Evolutionary conservation across 331 rosid genomes (phyloP).

Genomic region (Quercus phellos): DNA sequence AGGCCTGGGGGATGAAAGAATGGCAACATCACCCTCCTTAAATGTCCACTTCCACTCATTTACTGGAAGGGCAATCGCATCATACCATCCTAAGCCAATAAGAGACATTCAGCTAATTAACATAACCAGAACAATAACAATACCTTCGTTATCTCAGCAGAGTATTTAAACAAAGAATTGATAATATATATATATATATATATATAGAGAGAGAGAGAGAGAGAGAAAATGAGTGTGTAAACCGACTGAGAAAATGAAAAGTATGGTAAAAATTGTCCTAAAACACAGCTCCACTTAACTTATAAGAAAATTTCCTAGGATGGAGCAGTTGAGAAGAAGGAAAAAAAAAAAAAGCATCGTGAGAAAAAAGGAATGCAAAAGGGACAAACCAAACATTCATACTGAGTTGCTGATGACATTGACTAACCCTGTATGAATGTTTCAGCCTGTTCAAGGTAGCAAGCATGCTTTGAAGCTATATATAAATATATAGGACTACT

Average conservation of each 20-base stretch:
- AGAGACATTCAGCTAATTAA: conserved; percentile 2
- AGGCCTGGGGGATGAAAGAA: conserved; percentile 89
- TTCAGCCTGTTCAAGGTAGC: not conserved
- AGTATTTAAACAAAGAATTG: not conserved
- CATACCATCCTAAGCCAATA: conserved; percentile 82
- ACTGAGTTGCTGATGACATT: not conserved
- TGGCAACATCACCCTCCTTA: conserved; percentile 99
- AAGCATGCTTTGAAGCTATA: not conserved
- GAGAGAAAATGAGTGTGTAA: not conserved
- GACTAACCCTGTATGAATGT: not conserved
- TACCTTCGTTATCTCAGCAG: not conserved
- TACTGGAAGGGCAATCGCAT: conserved; percentile 78
- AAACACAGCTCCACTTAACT: not conserved
- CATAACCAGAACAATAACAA: conserved; percentile 15
- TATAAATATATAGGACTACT: not conserved
- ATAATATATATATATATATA: not conserved
- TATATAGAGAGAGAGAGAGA: not conserved
- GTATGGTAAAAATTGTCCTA: not conserved
- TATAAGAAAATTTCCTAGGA: not conserved
- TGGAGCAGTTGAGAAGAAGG: not conserved
- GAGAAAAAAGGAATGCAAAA: not conserved
- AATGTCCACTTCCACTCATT: conserved; percentile 90
- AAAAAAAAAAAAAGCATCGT: not conserved
- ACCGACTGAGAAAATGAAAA: not conserved
- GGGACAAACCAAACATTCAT: not conserved